Evolutionary conservation across 192 early-diverging fungal genomes (phyloP), one percentile per base, ranked within the genome.

Genomic region (Jimgerdemannia flammicorona): DNA sequence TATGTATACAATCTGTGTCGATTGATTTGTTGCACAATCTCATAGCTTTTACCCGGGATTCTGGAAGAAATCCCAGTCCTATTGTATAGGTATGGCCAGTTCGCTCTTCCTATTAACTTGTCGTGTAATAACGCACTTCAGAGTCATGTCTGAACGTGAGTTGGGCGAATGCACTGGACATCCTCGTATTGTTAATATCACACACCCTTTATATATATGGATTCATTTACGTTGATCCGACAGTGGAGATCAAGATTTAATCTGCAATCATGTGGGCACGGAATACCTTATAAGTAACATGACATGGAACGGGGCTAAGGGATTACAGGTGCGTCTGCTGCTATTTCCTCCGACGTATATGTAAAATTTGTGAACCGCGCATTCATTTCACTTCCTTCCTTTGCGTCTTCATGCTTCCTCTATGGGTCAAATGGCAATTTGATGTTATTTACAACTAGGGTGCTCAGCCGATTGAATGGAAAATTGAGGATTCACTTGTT

Each of bases 201-300:
- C 1, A 29, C 29, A 29, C 29, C 29, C 29, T 29, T 29, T 29
- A 29, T 29, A 29, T 29, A 29, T n/a, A 54, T 64, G 70, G 14
- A 39, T 44, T 76, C 49, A 54, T 70, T 67, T 20, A 63, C 11
- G 59, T 71, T 19, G 69, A 14, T 81, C 64, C 29, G 29, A 29
- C 29, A 95, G 92, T 74, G 94, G 94, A 4, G 91, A 93, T 54
- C 75, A 88, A 72, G 94, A 96, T 75, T 75, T 95, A 68, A 94
- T 95, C 69, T 96, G 94, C 77, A 96, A 96, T 77, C 83, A 85
- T 67, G 74, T 90, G 39, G 94, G 94, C 29, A 90, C 90, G 0
- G 82, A 89, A 70, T 86, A 85, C 64, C 81, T 94, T 78, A 87
- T 95, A 66, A 84, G 82, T 10, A 84, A 86, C 44, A 75, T 95